phyloP scores from a whole-genome alignment of 2,329 filamentous ascomycete species.

The Xylaria polymorpha region DNA sequence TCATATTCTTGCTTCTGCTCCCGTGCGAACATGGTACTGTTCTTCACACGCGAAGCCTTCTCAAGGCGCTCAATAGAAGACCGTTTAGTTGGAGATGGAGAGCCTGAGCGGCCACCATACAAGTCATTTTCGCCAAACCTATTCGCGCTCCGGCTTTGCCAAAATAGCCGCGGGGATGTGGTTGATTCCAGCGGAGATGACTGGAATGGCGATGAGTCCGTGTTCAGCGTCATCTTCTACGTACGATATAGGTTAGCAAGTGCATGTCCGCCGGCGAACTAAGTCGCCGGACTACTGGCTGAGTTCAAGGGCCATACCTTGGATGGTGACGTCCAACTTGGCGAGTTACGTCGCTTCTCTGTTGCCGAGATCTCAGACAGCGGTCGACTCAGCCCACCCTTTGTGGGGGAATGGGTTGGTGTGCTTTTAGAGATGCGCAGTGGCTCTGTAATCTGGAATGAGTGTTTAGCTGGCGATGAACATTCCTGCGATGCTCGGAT shows the following conservation, averaged over 20 bases:
- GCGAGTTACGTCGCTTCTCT: slow-evolving; percentile 89
- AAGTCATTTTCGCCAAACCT: slow-evolving; percentile 75
- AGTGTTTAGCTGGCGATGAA: slow-evolving; percentile 6
- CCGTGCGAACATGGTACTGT: slow-evolving; percentile 95
- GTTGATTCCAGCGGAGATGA: slow-evolving; percentile 77
- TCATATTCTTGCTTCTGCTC: slow-evolving; percentile 95
- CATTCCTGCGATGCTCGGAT: slow-evolving; percentile 33
- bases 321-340: slow-evolving; percentile 82
- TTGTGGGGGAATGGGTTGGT: slow-evolving; percentile 69
- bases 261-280: background rate
- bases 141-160: slow-evolving; percentile 79
- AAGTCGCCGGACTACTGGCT: slow-evolving; percentile 33
- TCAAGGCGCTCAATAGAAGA: slow-evolving; percentile 96
- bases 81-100: slow-evolving; percentile 79
- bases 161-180: slow-evolving; percentile 87
- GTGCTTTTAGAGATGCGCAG: slow-evolving; percentile 81
- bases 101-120: slow-evolving; percentile 68
- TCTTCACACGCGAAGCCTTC: slow-evolving; percentile 94
- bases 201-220: slow-evolving; percentile 86
- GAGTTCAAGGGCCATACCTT: slow-evolving; percentile 66
- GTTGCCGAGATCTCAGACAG: slow-evolving; percentile 90
- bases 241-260: slow-evolving; percentile 48
- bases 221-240: slow-evolving; percentile 75
- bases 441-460: slow-evolving; percentile 64
- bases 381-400: slow-evolving; percentile 74